Conservation (phyloP, 2,329 filamentous ascomycete genomes). For the Colletotrichum spaethianum region DNA sequence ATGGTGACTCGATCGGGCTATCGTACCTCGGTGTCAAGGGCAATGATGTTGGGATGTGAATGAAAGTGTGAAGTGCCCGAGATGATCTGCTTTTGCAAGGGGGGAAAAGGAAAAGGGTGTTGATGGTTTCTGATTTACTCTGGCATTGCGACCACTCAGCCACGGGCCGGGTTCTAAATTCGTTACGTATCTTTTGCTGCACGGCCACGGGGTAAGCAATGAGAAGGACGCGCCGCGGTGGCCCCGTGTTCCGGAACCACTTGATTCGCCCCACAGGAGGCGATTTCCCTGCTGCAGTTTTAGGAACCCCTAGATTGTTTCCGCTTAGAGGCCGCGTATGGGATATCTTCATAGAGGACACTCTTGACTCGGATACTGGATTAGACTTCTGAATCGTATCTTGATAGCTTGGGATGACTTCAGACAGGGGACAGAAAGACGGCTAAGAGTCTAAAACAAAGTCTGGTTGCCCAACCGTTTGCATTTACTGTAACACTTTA, state of each 20-base stretch:
- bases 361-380: slow-evolving; percentile 6
- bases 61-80: slow-evolving; percentile 13
- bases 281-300: slow-evolving; percentile 9
- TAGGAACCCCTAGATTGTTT: slow-evolving; percentile 18
- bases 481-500: not conserved
- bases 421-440: not conserved
- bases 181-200: slow-evolving; percentile 40
- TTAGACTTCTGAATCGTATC: not conserved
- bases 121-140: slow-evolving; percentile 30
- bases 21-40: slow-evolving; percentile 12
- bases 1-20: slow-evolving; percentile 58
- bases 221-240: slow-evolving; percentile 34
- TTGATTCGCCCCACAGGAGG: slow-evolving; percentile 28
- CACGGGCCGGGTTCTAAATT: slow-evolving; percentile 31
- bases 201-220: slow-evolving; percentile 37
- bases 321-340: not conserved
- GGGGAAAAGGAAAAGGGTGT: slow-evolving; percentile 24
- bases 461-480: not conserved
- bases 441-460: not conserved
- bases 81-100: slow-evolving; percentile 29
- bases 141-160: slow-evolving; percentile 38
- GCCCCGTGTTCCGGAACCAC: slow-evolving; percentile 28
- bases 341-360: slow-evolving; percentile 35
- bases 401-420: not conserved
- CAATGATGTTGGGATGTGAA: slow-evolving; percentile 12